phyloP scores from a whole-genome alignment of 345 rosid genomes.

The Punica granatum region DNA sequence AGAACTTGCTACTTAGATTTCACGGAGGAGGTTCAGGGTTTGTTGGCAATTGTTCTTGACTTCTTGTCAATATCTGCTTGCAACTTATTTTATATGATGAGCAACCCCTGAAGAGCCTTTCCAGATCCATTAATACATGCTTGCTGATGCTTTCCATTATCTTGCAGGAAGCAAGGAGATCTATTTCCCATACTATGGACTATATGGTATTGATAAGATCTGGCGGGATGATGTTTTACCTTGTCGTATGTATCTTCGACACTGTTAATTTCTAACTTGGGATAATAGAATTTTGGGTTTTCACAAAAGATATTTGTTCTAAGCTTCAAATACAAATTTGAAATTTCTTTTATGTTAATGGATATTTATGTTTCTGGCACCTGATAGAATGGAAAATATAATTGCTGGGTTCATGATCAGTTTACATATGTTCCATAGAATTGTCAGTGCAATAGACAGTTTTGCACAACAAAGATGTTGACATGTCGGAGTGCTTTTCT shows the following conservation, averaged over 20 bases:
- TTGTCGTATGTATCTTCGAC: slow-evolving; percentile 84
- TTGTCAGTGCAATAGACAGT: not conserved
- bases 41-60: not conserved
- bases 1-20: not conserved
- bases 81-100: not conserved
- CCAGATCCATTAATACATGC: not conserved
- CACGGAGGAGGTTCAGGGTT: not conserved
- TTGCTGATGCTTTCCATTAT: not conserved
- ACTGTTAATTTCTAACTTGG: slow-evolving; percentile 40
- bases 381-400: not conserved
- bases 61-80: not conserved
- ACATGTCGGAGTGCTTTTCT: no score
- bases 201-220: slow-evolving; percentile 61
- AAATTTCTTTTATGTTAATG: no score
- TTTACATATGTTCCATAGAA: not conserved
- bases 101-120: not conserved
- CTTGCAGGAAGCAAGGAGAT: slow-evolving; percentile 65
- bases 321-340: no score
- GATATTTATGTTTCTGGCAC: not conserved
- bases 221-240: slow-evolving; percentile 89
- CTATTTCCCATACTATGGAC: slow-evolving; percentile 63
- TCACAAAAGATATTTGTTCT: not conserved
- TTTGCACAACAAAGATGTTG: not conserved
- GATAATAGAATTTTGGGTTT: not conserved
- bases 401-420: not conserved